Base-by-base conservation (phyloP, 345 rosid genomes). In the Euphorbia peplus region DNA sequence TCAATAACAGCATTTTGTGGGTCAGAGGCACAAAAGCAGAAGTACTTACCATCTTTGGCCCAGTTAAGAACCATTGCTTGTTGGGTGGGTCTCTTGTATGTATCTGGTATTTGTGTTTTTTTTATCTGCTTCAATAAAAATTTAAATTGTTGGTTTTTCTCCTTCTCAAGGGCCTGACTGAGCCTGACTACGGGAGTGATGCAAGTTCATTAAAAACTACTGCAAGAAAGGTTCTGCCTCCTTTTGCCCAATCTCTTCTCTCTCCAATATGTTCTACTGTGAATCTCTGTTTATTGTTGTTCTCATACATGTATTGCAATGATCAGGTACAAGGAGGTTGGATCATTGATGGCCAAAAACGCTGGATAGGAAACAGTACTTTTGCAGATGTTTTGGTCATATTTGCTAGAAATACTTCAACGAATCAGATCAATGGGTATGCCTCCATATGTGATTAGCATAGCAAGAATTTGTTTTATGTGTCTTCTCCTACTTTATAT, bases 311-410 rank as follows among this genome's bases (percentile, higher is more conserved):
- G n/a, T 51, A 42, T 35, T 64, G 63, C 39, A 51, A 51, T 69
- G 32, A 54, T 78, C 69, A 93, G 97, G 95, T 88, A 4, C 84
- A 84, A 72, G 95, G 95, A 64, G 99, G 99, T 67, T 91, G 99
- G 97, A 70, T 79, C 70, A 84, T 95, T 7, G 84, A 90, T 62
- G 99, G 99, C 55, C 90, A 91, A 76, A 95, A 95, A 75, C 96
- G 97, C 70, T 95, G 99, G 97, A 95, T 95, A 44, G 97, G 99
- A 78, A 93, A 95, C 77, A 86, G 96, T 78, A 91, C 99, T 28
- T 95, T 95, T 77, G 95, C 99, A 3, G 99, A 91, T 80, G n/a
- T 95, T 61, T 76, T 91, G 78, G 58, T 91, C 79, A 80, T 90
- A 73, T 87, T 95, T 77, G 96, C 96, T 21, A 78, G 97, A 78